Base-by-base conservation (phyloP, 2,329 filamentous ascomycete genomes). In the Alternaria hordeiaustralica region DNA sequence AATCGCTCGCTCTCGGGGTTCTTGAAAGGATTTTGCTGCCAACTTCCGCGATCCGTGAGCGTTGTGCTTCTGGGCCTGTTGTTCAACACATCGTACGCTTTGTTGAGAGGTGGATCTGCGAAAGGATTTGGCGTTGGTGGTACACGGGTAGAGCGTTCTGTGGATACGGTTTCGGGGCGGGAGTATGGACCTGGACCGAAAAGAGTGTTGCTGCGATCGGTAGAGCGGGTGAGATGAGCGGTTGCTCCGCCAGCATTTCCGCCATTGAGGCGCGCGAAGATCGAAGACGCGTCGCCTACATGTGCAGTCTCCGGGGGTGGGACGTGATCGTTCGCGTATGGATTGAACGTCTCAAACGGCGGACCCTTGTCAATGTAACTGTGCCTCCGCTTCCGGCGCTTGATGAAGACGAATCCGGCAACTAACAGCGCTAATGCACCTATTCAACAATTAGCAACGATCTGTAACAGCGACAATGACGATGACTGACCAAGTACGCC, bases 1-100 rank as follows among this genome's bases (percentile, higher is more conserved):
- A 79, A 79, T 1, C 78, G 71, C 21, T 79, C 74, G 41, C 73
- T 76, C 12, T 69, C 69, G 1, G 78, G 78, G 45, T 79, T 68
- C 18, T 71, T 71, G 67, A 79, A 79, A 1, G 78, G 78, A 47
- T 79, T 79, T 60, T 73, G 62, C 13, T 73, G 55, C 78, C 78
- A 79, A 21, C 70, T 74, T 1, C 75, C 76, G 0, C 76, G 70
- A 58, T 79, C 75, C 0, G 78, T 79, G 4, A 79, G 61, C 5
- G 78, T 79, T 0, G 77, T 79, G 1, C 72, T 76, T 7, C 75
- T 56, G 2, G 77, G 77, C 2, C 78, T 65, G 10, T 75, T 74
- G 7, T 72, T 71, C 6, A 79, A 70, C 8, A 78, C 68, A 56
- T 79, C 78, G 33, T 76, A 79, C 3, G 78, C 75, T 64, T 79